Evolutionary conservation across 495 filamentous ascomycete genomes (phyloP).

Genomic region (Penicillium cataractarum): DNA sequence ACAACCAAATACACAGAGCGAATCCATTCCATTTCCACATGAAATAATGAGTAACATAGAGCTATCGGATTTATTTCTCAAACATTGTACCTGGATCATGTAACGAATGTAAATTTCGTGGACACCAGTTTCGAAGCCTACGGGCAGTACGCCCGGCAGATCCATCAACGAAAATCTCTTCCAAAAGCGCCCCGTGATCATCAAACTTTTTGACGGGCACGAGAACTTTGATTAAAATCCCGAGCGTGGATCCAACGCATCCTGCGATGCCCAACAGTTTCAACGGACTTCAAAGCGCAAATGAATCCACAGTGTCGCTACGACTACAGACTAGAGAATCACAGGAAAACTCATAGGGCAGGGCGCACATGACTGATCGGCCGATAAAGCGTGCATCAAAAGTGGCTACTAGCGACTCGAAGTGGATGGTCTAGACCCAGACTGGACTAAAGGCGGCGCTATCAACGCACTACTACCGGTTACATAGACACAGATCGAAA

Average conservation of each 20-base stretch:
- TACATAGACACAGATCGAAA: background rate
- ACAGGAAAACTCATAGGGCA: background rate
- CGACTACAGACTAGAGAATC: background rate
- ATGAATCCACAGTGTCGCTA: background rate
- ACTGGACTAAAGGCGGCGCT: constrained; percentile 4
- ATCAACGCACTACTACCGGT: constrained; percentile 8
- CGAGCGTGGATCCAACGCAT: background rate
- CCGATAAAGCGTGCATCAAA: constrained; percentile 4
- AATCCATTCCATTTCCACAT: too few species aligned
- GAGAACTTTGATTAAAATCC: background rate
- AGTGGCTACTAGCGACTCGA: background rate
- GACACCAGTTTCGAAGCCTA: too few species aligned
- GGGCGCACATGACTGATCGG: constrained; percentile 14
- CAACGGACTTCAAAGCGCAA: background rate
- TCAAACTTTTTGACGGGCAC: background rate
- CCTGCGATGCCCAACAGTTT: constrained; percentile 3
- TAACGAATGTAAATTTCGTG: background rate
- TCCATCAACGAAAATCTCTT: background rate
- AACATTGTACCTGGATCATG: too few species aligned
- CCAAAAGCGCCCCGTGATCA: background rate
- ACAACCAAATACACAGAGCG: too few species aligned
- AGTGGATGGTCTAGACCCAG: constrained; percentile 6
- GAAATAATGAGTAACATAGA: too few species aligned
- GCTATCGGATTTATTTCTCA: background rate
- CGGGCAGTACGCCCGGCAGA: background rate